Base-by-base conservation (phyloP, 768 basidiomycete genomes). In the Lyophyllum semitale region DNA sequence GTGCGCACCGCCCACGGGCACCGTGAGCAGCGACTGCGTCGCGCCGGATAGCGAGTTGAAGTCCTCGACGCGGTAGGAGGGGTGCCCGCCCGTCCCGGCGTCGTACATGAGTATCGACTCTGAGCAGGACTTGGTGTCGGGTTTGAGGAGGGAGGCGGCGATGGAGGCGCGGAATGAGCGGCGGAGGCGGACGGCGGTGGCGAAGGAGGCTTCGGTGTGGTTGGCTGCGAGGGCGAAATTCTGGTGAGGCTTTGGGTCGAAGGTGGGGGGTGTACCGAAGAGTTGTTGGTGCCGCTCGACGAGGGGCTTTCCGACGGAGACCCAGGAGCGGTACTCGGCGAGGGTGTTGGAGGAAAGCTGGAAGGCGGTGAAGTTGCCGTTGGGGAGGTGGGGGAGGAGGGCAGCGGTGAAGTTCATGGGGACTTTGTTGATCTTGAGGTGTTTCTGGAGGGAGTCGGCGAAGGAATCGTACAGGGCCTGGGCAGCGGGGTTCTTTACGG, bases 81-180 rank as follows among this genome's bases (percentile, higher is more conserved):
- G 73, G 7, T 49, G 50, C 1, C 72, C 74, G 7, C 71, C 71
- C 1, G 69, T 71, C 4, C 67, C 68, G 4, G 71, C 66, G 37
- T 75, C 73, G 51, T 74, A 75, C 38, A 75, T 70, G 56, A 75
- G 71, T 8, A 75, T 27, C 0, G 73, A 63, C 15, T 73, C 69
- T 11, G 72, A 72, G 42, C 73, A 73, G 4, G 71, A 71, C 26
- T 66, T 60, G 37, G 44, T 23, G 51, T 72, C 64, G 3, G 66
- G 48, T 41, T 67, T 66, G 57, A 75, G 63, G 8, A 75, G 53
- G 20, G 66, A 51, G n/a, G 60, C 44, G 9, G 61, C 52, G 8
- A 75, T 32, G 2, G 57, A 62, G 9, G 67, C 59, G 12, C 53
- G 51, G 49, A 74, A 74, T 6, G 53, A 48, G 6, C 59, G 60